Percentiles rank a stretch among this genome's conserved stretches.
These are phyloP conservation scores for Aspergillus homomorphus DNA, from an alignment of 495 filamentous ascomycete species.

Conservation along the genomic window DNA sequence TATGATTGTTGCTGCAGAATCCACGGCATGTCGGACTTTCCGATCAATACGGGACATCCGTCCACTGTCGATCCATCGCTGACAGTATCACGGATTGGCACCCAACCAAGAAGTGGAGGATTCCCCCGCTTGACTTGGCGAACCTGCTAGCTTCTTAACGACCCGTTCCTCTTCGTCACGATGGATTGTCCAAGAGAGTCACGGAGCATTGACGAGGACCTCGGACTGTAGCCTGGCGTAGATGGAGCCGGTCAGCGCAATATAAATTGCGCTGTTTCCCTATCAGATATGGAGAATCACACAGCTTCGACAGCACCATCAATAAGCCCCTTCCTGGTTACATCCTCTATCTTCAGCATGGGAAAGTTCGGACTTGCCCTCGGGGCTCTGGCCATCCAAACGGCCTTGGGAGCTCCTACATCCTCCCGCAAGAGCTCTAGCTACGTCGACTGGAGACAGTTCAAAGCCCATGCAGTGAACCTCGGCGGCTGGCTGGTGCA, in stretches of 20 bases:
- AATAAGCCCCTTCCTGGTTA: no score
- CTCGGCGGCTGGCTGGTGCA: constrained; percentile 36
- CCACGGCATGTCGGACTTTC: not conserved
- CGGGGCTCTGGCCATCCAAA: not conserved
- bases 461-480: constrained; percentile 29
- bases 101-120: not conserved
- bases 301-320: not conserved
- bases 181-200: not conserved
- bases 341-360: not conserved
- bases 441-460: constrained; percentile 29
- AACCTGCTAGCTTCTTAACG: not conserved
- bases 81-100: not conserved
- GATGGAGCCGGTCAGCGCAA: not conserved
- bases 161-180: not conserved
- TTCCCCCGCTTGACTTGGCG: not conserved
- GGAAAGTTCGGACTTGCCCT: not conserved
- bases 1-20: not conserved
- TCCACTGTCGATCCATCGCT: not conserved
- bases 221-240: not conserved
- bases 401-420: constrained; percentile 5
- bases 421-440: constrained; percentile 1
- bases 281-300: not conserved
- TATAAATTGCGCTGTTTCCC: not conserved
- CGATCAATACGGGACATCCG: not conserved
- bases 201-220: not conserved